phyloP scores from a whole-genome alignment of 2,329 filamentous ascomycete genomes.

The Cordyceps cicadae region DNA sequence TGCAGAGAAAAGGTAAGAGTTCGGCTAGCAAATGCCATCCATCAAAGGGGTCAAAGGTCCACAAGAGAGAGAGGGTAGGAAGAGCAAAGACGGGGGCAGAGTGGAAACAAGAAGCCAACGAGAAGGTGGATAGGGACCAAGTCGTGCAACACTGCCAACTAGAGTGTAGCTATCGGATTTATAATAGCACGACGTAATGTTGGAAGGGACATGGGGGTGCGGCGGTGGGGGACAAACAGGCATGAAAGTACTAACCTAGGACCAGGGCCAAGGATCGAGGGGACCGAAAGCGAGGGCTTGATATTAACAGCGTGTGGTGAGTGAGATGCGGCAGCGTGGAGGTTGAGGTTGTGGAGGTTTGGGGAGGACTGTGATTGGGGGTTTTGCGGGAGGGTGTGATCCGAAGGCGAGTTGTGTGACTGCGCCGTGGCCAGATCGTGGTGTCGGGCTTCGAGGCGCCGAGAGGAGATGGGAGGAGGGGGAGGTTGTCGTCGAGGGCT shows the following conservation, averaged over 20 bases:
- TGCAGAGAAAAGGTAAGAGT: not conserved
- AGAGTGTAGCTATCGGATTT: not conserved
- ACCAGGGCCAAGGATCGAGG: conserved; percentile 1
- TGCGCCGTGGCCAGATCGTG: not conserved
- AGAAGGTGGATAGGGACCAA: not conserved
- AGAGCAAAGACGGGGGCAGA: not conserved
- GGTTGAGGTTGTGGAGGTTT: not conserved
- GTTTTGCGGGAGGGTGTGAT: not conserved
- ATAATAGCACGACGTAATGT: not conserved
- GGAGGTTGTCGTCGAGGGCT: conserved; percentile 5
- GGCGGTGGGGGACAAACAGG: not conserved
- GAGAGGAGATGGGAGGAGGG: not conserved
- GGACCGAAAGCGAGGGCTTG: not conserved
- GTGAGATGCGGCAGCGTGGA: not conserved
- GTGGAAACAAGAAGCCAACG: not conserved
- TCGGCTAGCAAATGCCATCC: no score
- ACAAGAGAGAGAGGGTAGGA: not conserved
- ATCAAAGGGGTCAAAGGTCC: not conserved
- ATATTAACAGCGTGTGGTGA: not conserved
- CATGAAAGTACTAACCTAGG: conserved; percentile 2
- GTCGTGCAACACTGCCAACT: not conserved
- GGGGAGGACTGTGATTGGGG: not conserved
- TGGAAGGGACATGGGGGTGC: not conserved
- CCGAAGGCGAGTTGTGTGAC: not conserved
- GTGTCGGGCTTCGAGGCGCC: not conserved